Base-by-base conservation (phyloP, 495 filamentous ascomycete genomes). In the Zalerion maritima region DNA sequence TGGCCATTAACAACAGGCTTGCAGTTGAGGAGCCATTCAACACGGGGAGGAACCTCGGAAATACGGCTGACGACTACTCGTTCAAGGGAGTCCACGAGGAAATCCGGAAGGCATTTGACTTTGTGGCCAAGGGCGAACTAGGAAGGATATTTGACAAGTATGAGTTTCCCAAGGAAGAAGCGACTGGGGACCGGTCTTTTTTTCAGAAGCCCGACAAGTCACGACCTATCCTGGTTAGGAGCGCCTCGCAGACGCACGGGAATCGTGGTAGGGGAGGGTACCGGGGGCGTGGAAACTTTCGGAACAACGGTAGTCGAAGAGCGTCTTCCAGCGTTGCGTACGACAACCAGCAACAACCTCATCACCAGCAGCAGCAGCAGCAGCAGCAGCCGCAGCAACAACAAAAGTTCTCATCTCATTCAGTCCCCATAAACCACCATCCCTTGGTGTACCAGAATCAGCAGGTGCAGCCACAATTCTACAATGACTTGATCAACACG, bases 21-120 rank as follows among this genome's bases (percentile, higher is more conserved):
- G 94, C 89, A 47, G 79, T 96, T 15, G 91, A 97, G 48, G 89
- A 97, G 46, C 91, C 89, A 2, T 97, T 97, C 62, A 97, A 92
- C 42, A 78, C 67, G 16, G 61, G 57, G n/a, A 68, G 91, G n/a
- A 97, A 97, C 50, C 62, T 97, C 28, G 89, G 86, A 0, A 96
- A 96, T 42, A 94, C 89, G 13, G 89, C 89, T 6, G 89, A 97
- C 43, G 86, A 92, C 47, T 85, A 74, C 2, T 89, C 89, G 1
- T 91, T 92, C 46, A 67, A 78, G 28, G 89, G 89, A 2, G 66
- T 97, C 12, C 91, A 96, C 54, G 49, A 81, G 27, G 89, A 97
- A 52, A 53, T 97, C 24, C 72, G 91, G 41, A 69, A 81, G 42
- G 91, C 89, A 1, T 94, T 92, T 52, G 74, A 81, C 34, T 55